These are phyloP conservation scores for Phytophthora citrophthora DNA, from an alignment of 352 stramenopile species.

Conservation along the genomic window DNA sequence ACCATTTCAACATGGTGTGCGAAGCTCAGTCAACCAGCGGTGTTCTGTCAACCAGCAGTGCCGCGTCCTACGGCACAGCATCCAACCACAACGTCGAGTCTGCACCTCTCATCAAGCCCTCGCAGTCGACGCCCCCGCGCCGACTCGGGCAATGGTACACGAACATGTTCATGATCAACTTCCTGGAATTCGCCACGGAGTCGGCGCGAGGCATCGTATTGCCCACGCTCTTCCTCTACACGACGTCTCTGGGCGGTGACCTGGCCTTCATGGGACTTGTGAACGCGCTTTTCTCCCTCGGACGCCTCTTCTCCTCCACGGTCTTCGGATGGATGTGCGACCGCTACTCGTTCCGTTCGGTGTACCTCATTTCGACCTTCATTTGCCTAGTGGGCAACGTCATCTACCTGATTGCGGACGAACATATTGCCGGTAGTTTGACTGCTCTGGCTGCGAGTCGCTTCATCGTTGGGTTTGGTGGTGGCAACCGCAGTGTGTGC, in stretches of 20 bases:
- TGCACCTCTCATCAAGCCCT: slow-evolving; percentile 37
- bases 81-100: slow-evolving; percentile 10
- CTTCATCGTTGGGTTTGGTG: slow-evolving; percentile 78
- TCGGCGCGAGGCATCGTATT: slow-evolving; percentile 75
- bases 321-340: slow-evolving; percentile 86
- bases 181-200: slow-evolving; percentile 80
- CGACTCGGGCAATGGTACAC: slow-evolving; percentile 61
- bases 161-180: slow-evolving; percentile 82
- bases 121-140: slow-evolving; percentile 40
- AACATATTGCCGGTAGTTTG: slow-evolving; percentile 61
- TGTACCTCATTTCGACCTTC: slow-evolving; percentile 76
- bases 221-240: slow-evolving; percentile 82
- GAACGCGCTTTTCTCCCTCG: slow-evolving; percentile 76
- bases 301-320: slow-evolving; percentile 74
- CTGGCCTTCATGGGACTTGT: slow-evolving; percentile 78
- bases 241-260: slow-evolving; percentile 71
- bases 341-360: slow-evolving; percentile 76
- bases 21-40: slow-evolving; percentile 2
- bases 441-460: slow-evolving; percentile 56
- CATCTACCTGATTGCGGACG: slow-evolving; percentile 72
- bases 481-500: slow-evolving; percentile 76
- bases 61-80: slow-evolving; percentile 16
- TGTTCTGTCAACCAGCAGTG: slow-evolving; percentile 10
- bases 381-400: slow-evolving; percentile 77
- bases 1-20: slow-evolving; percentile 20